These are phyloP conservation scores for Phytophthora brassicae DNA, from an alignment of 352 stramenopile species.

Conservation along the genomic window DNA sequence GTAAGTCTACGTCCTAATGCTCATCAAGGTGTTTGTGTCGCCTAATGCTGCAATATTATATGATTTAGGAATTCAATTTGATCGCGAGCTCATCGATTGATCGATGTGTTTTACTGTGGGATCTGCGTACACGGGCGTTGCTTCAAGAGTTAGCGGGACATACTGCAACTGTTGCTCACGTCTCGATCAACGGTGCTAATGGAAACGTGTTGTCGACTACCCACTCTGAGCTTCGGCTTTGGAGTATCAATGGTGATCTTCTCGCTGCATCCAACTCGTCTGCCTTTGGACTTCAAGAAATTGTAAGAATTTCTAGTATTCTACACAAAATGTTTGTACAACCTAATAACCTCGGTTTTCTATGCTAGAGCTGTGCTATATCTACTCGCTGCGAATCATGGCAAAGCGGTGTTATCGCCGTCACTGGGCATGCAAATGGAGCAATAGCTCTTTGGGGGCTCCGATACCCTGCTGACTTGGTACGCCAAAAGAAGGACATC, in stretches of 20 bases:
- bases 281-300: constrained; percentile 45
- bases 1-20: constrained; percentile 14
- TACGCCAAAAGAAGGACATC: constrained; percentile 27
- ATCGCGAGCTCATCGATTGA: constrained; percentile 64
- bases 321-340: neutral
- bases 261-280: constrained; percentile 51
- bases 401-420: constrained; percentile 66
- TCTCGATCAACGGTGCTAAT: constrained; percentile 70
- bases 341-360: neutral
- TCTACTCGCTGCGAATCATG: constrained; percentile 74
- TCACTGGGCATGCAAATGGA: constrained; percentile 71
- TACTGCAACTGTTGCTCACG: constrained; percentile 42
- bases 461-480: constrained; percentile 60
- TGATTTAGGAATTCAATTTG: constrained; percentile 61
- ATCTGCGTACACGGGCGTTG: constrained; percentile 58
- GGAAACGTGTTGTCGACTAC: constrained; percentile 65
- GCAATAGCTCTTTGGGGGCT: constrained; percentile 76
- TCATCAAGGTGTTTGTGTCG: neutral
- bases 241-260: constrained; percentile 82
- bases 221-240: constrained; percentile 54
- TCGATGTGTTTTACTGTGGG: constrained; percentile 66
- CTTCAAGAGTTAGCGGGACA: constrained; percentile 67
- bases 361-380: constrained; percentile 50
- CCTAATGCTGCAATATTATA: constrained; percentile 1
- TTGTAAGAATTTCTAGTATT: constrained; percentile 39